A percentile compares a stretch with the other conserved stretches of the same genome.
Conservation (phyloP, 1,284 basidiomycete species). For the Ceratobasidium sp. region DNA sequence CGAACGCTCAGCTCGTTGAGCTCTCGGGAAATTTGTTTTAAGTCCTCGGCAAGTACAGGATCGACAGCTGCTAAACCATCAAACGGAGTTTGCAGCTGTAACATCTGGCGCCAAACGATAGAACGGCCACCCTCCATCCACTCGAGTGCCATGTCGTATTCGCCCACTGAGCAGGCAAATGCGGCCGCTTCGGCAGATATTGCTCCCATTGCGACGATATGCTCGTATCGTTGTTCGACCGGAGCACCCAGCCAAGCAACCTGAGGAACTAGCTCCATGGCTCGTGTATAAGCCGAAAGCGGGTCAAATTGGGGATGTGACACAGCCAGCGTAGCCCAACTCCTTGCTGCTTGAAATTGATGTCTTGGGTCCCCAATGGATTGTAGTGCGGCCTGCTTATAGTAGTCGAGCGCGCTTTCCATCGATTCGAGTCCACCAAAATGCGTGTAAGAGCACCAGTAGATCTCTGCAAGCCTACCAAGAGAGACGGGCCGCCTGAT, state of each 20-base stretch:
- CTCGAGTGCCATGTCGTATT: conserved; percentile 38
- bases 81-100: conserved; percentile 38
- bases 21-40: neutral
- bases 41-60: neutral
- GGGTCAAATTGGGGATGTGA: neutral
- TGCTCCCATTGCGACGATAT: neutral
- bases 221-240: neutral
- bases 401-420: neutral
- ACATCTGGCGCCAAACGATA: conserved; percentile 40
- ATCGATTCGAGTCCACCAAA: neutral
- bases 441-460: neutral
- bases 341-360: neutral
- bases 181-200: conserved; percentile 21
- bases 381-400: neutral
- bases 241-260: neutral
- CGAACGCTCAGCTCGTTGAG: neutral
- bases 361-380: neutral
- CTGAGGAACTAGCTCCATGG: neutral
- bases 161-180: neutral
- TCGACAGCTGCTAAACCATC: neutral
- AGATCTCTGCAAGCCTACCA: neutral
- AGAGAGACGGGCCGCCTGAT: neutral
- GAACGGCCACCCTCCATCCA: conserved; percentile 41
- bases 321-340: neutral
- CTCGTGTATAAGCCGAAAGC: neutral